These are phyloP conservation scores for Diaporthe nobilis DNA, from an alignment of 2,329 filamentous ascomycete species.

Conservation along the genomic window DNA sequence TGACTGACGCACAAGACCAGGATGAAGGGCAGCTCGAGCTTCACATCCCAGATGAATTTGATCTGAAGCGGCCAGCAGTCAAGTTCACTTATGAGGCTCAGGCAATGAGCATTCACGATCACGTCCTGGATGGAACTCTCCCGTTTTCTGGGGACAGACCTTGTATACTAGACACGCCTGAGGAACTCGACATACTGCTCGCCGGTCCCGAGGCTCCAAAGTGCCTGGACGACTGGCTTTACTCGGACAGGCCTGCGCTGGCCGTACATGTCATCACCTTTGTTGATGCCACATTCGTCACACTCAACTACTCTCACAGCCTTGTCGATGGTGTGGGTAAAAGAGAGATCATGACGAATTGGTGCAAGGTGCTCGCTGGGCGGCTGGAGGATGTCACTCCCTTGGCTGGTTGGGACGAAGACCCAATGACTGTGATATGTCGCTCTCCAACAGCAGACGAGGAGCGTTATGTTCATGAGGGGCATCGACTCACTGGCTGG, in stretches of 20 bases:
- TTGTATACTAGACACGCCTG: constrained; percentile 47
- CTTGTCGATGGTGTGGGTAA: constrained; percentile 62
- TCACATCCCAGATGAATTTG: constrained; percentile 51
- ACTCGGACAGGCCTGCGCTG: constrained; percentile 60
- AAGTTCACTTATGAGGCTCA: constrained; percentile 55
- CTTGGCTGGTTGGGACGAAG: constrained; percentile 51
- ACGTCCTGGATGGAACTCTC: constrained; percentile 56
- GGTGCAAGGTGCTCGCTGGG: constrained; percentile 61
- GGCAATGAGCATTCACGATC: constrained; percentile 54
- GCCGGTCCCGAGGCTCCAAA: constrained; percentile 46
- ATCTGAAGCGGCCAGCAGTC: constrained; percentile 54
- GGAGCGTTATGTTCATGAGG: constrained; percentile 47
- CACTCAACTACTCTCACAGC: constrained; percentile 61
- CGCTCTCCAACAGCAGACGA: constrained; percentile 24
- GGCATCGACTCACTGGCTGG: constrained; percentile 46
- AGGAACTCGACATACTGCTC: constrained; percentile 47
- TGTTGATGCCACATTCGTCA: constrained; percentile 63
- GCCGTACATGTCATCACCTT: constrained; percentile 64
- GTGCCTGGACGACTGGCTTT: constrained; percentile 56
- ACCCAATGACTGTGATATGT: constrained; percentile 49
- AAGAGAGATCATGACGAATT: constrained; percentile 58
- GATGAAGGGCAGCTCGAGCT: constrained; percentile 49
- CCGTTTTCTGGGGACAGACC: constrained; percentile 50
- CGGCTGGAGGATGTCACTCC: constrained; percentile 56
- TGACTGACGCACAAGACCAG: constrained; percentile 7